A percentile compares a stretch with the other conserved stretches of the same genome.
phyloP scores from a whole-genome alignment of 1,139 yeast species.

The Saccharomycopsis hybrid region DNA sequence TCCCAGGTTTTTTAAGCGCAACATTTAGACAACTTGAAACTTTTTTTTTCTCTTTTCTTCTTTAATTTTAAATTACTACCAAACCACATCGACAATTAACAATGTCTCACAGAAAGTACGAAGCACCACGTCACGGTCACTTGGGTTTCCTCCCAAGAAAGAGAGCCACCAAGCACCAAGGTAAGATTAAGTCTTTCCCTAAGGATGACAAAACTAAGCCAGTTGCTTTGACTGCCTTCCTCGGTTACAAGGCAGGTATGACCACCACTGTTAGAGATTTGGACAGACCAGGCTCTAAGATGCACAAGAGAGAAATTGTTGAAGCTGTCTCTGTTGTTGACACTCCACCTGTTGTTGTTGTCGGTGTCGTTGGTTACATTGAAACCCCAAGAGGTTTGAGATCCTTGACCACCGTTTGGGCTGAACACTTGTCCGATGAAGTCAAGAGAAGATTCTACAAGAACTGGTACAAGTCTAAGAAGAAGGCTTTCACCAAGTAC shows the following conservation, averaged over 20 bases:
- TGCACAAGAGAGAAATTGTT: constrained; percentile 99
- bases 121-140: constrained; percentile 99
- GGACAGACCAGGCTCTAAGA: constrained; percentile 99
- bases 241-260: constrained; percentile 99
- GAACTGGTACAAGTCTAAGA: constrained; percentile 99
- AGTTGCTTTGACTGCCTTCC: constrained; percentile 98
- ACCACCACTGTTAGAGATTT: constrained; percentile 99
- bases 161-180: constrained; percentile 99
- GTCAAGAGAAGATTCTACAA: constrained; percentile 99
- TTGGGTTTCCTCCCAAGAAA: constrained; percentile 99
- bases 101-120: constrained; percentile 99
- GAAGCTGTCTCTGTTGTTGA: constrained; percentile 99
- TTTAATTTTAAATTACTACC: background rate
- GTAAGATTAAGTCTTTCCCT: constrained; percentile 99
- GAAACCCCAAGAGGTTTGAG: constrained; percentile 99
- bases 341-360: constrained; percentile 98
- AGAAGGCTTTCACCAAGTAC: constrained; percentile 99
- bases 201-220: constrained; percentile 98
- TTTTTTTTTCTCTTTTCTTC: background rate
- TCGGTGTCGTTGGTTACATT: constrained; percentile 99
- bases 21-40: background rate
- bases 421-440: constrained; percentile 99
- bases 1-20: too few relatives aligned
- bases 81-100: constrained; percentile 21
- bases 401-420: constrained; percentile 99